Evolutionary conservation across 352 stramenopile species (phyloP), one percentile per base, ranked within the genome.

Genomic region (Phytophthora palmivora): DNA sequence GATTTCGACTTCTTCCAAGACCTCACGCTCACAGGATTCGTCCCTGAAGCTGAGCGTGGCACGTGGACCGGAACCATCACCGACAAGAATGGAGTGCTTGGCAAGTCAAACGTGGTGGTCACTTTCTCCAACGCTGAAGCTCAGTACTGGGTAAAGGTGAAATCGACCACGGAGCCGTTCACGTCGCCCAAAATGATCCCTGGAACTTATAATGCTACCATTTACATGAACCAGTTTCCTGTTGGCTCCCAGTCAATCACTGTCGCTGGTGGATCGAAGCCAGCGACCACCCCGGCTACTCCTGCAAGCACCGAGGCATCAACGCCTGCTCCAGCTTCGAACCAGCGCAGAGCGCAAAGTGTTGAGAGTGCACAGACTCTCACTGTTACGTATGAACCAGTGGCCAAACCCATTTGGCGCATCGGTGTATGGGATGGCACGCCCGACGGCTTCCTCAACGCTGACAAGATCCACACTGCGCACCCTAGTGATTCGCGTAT

Each of bases 1-100:
- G 51, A 83, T 54, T 87, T 87, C 28, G 44, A 42, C 18, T 87
- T 85, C 55, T 84, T 84, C 67, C 78, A 87, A 49, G 61, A 61
- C 7, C 54, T 84, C 6, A 42, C 48, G 1, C 56, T 87, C 7
- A 74, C 55, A 4, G 78, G 78, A 3, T 87, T 87, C 30, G 75
- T 87, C 1, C 53, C 66, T 0, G 58, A 67, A 9, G 26, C 34
- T 0, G 36, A 71, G 3, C 78, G 78, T 45, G 73, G 78, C 0
- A 44, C 55, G 2, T 70, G 76, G 58, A 58, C 53, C 2, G 78
- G 75, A 9, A 43, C 56, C 9, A 80, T 87, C 42, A 56, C 34
- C 4, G 78, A 87, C 30, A 47, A 55, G 9, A 60, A 62, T 6
- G 45, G 52, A 4, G 39, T 83, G 6, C 45, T 84, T 4, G 47